Evolutionary conservation across 495 filamentous ascomycete genomes (phyloP).

Genomic region (Hamigera avellanea): DNA sequence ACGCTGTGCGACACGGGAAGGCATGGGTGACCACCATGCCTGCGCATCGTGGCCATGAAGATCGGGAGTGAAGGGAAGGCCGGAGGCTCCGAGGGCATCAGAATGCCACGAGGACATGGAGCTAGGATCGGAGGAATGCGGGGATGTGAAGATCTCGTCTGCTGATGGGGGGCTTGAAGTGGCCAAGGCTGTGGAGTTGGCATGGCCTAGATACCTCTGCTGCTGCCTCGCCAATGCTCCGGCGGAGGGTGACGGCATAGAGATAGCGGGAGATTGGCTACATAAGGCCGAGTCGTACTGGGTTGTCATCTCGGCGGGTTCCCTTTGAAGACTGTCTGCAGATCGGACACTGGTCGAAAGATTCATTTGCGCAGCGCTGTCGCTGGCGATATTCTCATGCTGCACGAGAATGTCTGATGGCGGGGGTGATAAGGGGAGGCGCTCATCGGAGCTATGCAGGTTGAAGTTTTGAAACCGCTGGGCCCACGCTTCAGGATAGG

Average conservation of each 20-base stretch:
- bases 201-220: slow-evolving; percentile 23
- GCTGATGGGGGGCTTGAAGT: slow-evolving; percentile 31
- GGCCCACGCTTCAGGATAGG: slow-evolving; percentile 30
- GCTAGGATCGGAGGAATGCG: slow-evolving; percentile 33
- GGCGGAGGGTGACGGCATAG: slow-evolving; percentile 27
- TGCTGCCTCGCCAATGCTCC: slow-evolving; percentile 19
- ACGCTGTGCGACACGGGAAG: slow-evolving; percentile 23
- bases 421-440: slow-evolving; percentile 33
- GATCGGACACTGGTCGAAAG: slow-evolving; percentile 6
- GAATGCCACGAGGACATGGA: slow-evolving; percentile 36
- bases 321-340: slow-evolving; percentile 6
- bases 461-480: slow-evolving; percentile 32
- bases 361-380: slow-evolving; percentile 11
- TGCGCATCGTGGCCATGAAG: slow-evolving; percentile 27
- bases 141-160: slow-evolving; percentile 34
- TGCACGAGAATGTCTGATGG: slow-evolving; percentile 31
- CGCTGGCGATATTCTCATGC: slow-evolving; percentile 25
- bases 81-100: slow-evolving; percentile 24
- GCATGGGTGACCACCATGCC: slow-evolving; percentile 34
- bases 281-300: slow-evolving; percentile 27
- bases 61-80: slow-evolving; percentile 30
- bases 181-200: slow-evolving; percentile 19
- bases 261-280: slow-evolving; percentile 25
- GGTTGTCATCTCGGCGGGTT: slow-evolving; percentile 23
- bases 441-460: slow-evolving; percentile 24